phyloP scores from a whole-genome alignment of 1,284 basidiomycete species.

The Melampsora larici-populina region DNA sequence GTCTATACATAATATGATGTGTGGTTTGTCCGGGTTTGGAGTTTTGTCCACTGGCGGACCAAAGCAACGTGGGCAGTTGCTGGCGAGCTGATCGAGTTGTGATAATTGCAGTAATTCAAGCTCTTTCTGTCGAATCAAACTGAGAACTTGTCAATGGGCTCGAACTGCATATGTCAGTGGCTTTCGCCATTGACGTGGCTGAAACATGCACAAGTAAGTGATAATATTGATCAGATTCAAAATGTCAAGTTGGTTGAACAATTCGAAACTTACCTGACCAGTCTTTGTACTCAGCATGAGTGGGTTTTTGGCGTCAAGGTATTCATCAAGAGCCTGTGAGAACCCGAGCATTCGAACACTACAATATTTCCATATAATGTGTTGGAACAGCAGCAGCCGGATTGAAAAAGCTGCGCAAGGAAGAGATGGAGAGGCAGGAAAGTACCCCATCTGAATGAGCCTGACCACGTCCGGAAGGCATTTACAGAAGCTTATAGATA shows the following conservation, averaged over 20 bases:
- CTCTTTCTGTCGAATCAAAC: background rate
- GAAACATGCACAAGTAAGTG: background rate
- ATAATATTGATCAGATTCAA: background rate
- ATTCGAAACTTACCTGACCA: background rate
- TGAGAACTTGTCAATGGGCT: background rate
- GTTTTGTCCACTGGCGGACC: conserved; percentile 6
- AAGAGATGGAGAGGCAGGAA: background rate
- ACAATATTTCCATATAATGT: conserved; percentile 14
- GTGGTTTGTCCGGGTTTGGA: background rate
- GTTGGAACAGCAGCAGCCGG: conserved; percentile 7
- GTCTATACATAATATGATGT: background rate
- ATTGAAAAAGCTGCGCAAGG: no score
- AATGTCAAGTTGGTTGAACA: background rate
- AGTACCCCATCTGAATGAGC: conserved; percentile 23
- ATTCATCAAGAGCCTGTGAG: conserved; percentile 7
- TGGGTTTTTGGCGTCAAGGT: conserved; percentile 10
- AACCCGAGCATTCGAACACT: background rate
- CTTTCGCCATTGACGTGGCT: no score
- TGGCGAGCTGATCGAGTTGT: conserved; percentile 10
- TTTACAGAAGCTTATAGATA: background rate
- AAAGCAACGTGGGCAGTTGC: conserved; percentile 8
- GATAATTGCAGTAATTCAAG: background rate
- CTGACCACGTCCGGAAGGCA: background rate
- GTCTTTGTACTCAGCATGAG: background rate
- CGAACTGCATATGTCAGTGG: background rate